Evolutionary conservation across 768 basidiomycete species (phyloP), one percentile per base, ranked within the genome.

Genomic region (Tephrocybe sp.): DNA sequence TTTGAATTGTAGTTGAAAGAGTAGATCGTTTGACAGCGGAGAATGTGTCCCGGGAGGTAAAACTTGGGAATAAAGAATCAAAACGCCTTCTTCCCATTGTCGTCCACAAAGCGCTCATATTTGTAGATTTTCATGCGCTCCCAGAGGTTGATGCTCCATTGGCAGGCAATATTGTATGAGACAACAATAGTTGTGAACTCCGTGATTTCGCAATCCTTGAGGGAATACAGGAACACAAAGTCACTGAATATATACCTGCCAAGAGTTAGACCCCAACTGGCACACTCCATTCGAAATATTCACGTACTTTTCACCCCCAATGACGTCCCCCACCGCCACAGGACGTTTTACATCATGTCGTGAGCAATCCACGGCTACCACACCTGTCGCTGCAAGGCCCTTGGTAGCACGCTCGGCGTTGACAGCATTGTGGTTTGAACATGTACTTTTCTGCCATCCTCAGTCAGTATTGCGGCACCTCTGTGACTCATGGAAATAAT

Each of bases 211-310:
- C n/a, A n/a, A n/a, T n/a, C n/a, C n/a, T n/a, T n/a, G n/a, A n/a
- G n/a, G n/a, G n/a, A n/a, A n/a, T n/a, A n/a, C n/a, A 64, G 19
- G 40, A 43, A 54, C 29, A 2, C 52, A 62, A 8, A 55, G 58
- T 33, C 69, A 61, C 3, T n/a, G n/a, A 49, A 39, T 58, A 69
- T 37, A n/a, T n/a, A 36, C n/a, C n/a, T n/a, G n/a, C n/a, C n/a
- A n/a, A n/a, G n/a, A n/a, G n/a, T n/a, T n/a, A n/a, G n/a, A n/a
- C n/a, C n/a, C n/a, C n/a, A n/a, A n/a, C n/a, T n/a, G n/a, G n/a
- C 11, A 29, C 27, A 29, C 27, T 29, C 27, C 27, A 29, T 11
- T 29, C 6, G 27, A 30, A 36, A 15, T 11, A 45, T 22, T 33
- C 25, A 50, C 58, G 9, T 49, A 68, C 69, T 63, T 44, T 40